Evolutionary conservation across 108 stramenopile species (phyloP).

Genomic region (Licmophora abbreviata): DNA sequence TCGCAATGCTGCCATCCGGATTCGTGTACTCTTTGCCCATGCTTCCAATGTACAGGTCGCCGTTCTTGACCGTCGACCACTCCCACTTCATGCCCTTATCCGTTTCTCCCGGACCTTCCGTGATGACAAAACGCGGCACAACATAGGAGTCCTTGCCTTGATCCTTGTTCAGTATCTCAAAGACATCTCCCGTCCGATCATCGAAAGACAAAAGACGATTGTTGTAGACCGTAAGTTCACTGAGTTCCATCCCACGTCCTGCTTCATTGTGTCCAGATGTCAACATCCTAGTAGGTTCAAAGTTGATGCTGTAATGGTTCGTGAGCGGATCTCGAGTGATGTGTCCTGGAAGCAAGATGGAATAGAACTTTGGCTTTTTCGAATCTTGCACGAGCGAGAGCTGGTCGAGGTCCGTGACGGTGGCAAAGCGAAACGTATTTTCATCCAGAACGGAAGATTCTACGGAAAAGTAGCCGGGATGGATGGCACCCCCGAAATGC

Average conservation of each 20-base stretch:
- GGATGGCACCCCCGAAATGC: conserved; percentile 56
- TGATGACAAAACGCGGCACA: conserved; percentile 86
- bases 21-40: conserved; percentile 93
- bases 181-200: conserved; percentile 94
- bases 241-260: conserved; percentile 91
- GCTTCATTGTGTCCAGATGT: conserved; percentile 88
- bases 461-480: conserved; percentile 60
- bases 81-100: conserved; percentile 95
- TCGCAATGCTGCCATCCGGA: conserved; percentile 22
- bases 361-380: conserved; percentile 60
- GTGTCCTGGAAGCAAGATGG: conserved; percentile 56
- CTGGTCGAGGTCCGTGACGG: conserved; percentile 84
- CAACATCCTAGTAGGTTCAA: conserved; percentile 51
- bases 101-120: conserved; percentile 89
- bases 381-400: conserved; percentile 44
- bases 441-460: conserved; percentile 32
- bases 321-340: conserved; percentile 30
- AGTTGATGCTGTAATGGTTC: conserved; percentile 39
- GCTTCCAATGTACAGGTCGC: conserved; percentile 79
- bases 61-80: conserved; percentile 92
- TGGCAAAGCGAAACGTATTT: conserved; percentile 69
- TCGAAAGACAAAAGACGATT: conserved; percentile 84
- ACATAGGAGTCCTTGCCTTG: conserved; percentile 59
- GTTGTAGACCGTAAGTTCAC: conserved; percentile 79
- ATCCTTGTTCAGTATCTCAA: conserved; percentile 74